phyloP scores from a whole-genome alignment of 306 rosid species.

The Senna siamea region DNA sequence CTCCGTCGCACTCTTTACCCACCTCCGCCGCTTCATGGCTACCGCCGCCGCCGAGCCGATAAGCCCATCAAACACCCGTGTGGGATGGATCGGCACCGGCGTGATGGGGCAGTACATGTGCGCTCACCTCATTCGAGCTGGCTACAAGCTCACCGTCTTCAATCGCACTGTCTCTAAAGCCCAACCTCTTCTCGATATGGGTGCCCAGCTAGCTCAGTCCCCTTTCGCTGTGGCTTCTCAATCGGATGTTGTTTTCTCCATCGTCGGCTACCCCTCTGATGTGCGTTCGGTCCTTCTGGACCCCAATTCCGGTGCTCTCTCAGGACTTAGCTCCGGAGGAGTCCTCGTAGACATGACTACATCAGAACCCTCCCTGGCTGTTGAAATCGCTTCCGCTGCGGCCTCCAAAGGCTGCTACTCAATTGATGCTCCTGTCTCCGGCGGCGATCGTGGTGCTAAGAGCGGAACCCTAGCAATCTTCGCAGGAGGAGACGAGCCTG shows the following conservation, averaged over 20 bases:
- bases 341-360: conserved; percentile 93
- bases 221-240: conserved; percentile 70
- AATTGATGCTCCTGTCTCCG: conserved; percentile 87
- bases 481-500: conserved; percentile 70
- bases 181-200: conserved; percentile 76
- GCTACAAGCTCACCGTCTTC: conserved; percentile 86
- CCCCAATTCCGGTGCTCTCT: conserved; percentile 71
- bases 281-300: conserved; percentile 85
- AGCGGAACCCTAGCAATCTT: conserved; percentile 76
- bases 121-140: conserved; percentile 79
- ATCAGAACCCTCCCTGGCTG: conserved; percentile 90
- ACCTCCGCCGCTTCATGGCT: conserved; percentile 58
- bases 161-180: conserved; percentile 89
- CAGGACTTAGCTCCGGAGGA: conserved; percentile 81
- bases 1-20: conserved; percentile 20
- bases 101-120: conserved; percentile 94
- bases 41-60: conserved; percentile 43
- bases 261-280: conserved; percentile 93
- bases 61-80: conserved; percentile 72
- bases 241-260: conserved; percentile 87
- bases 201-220: conserved; percentile 67
- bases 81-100: conserved; percentile 98
- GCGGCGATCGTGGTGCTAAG: conserved; percentile 87
- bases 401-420: conserved; percentile 56
- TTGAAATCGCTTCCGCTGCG: conserved; percentile 65